Conservation (phyloP, 2,329 filamentous ascomycete genomes). For the Verticillium nonalfalfae region DNA sequence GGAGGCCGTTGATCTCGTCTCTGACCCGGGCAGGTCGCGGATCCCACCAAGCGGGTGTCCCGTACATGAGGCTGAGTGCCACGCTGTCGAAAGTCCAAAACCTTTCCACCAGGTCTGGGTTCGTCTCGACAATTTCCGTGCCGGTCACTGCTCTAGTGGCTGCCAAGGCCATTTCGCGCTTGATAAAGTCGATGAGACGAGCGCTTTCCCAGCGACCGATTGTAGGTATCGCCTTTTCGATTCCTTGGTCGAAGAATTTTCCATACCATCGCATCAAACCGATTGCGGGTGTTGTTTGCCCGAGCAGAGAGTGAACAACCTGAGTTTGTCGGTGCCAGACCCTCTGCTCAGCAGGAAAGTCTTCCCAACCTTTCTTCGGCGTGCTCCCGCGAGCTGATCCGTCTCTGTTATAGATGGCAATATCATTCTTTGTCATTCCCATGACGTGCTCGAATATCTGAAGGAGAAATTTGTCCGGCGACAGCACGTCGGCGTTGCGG, state of each 20-base stretch:
- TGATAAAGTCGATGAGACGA: conserved; percentile 12
- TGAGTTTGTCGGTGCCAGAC: conserved; percentile 14
- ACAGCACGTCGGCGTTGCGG: not conserved
- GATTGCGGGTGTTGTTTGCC: not conserved
- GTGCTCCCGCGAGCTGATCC: conserved; percentile 8
- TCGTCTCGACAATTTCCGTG: conserved; percentile 13
- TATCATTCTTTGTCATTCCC: conserved; percentile 9
- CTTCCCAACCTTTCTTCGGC: conserved; percentile 11
- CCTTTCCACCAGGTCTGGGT: conserved; percentile 15
- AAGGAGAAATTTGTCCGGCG: not conserved
- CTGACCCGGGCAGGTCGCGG: conserved; percentile 9
- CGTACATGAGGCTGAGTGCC: conserved; percentile 13
- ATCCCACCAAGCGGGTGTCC: conserved; percentile 15
- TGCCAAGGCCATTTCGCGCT: conserved; percentile 13
- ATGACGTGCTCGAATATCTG: conserved; percentile 7
- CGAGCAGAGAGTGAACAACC: conserved; percentile 10
- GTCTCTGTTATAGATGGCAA: conserved; percentile 10
- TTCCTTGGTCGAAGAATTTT: conserved; percentile 5
- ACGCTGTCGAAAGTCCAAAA: conserved; percentile 18
- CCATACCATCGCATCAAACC: not conserved
- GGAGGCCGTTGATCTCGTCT: conserved; percentile 10
- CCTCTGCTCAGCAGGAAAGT: conserved; percentile 9
- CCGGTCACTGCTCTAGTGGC: conserved; percentile 16
- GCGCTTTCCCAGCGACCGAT: conserved; percentile 13
- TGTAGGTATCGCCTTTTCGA: conserved; percentile 5